Percentiles rank a stretch among this genome's conserved stretches.
Conservation (phyloP, 192 early-diverging fungal genomes). For the Coemansia sp. region DNA sequence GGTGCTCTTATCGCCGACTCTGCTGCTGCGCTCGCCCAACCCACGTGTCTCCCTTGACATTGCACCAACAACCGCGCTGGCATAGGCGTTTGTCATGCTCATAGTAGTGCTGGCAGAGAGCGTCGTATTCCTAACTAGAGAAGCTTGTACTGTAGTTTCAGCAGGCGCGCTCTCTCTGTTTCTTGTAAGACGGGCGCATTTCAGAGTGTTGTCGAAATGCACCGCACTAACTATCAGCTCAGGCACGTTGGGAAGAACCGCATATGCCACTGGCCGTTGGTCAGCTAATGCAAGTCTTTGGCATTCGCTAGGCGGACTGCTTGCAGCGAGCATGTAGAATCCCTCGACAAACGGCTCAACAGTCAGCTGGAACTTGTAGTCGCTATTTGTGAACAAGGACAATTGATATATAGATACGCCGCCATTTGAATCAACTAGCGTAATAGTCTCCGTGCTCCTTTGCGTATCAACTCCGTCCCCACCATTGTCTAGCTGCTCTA, state of each 20-base stretch:
- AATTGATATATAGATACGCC: slow-evolving; percentile 27
- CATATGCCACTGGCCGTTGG: slow-evolving; percentile 26
- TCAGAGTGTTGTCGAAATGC: slow-evolving; percentile 29
- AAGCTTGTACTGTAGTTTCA: slow-evolving; percentile 4
- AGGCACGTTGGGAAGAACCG: slow-evolving; percentile 14
- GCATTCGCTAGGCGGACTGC: slow-evolving; percentile 31
- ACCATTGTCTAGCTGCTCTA: not conserved
- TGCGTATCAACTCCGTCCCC: not conserved
- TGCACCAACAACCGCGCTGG: slow-evolving; percentile 37
- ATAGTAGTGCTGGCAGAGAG: slow-evolving; percentile 10
- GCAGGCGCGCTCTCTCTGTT: slow-evolving; percentile 9
- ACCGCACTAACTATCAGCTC: slow-evolving; percentile 34
- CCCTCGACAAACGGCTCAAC: slow-evolving; percentile 34
- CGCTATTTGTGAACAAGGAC: slow-evolving; percentile 19
- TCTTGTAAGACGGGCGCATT: slow-evolving; percentile 19
- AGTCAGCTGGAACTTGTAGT: slow-evolving; percentile 29
- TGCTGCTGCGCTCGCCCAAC: not conserved
- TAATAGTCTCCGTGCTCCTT: slow-evolving; percentile 17
- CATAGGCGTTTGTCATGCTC: slow-evolving; percentile 47
- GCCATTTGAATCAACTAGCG: slow-evolving; percentile 29
- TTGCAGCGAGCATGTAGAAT: slow-evolving; percentile 26
- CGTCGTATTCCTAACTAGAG: slow-evolving; percentile 3
- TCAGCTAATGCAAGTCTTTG: slow-evolving; percentile 20
- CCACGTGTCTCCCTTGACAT: slow-evolving; percentile 15
- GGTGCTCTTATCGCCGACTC: not conserved